Evolutionary conservation across 176 grass and related monocot species (phyloP).

Genomic region (Eleusine indica): DNA sequence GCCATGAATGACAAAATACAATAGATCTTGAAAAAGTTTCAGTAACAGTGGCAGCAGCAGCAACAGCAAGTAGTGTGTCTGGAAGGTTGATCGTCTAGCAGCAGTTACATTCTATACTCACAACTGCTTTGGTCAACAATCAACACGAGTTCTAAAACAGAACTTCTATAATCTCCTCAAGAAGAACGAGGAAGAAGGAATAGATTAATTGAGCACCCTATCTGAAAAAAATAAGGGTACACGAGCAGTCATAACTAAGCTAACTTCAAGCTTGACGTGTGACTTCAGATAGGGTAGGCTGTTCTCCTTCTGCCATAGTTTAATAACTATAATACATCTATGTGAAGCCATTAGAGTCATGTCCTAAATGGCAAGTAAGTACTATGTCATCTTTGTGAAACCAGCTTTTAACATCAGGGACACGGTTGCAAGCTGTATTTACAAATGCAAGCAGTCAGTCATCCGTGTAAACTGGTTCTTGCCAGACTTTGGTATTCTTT

Average conservation of each 20-base stretch:
- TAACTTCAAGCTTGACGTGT: constrained; percentile 14
- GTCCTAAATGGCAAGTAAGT: constrained; percentile 31
- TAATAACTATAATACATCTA: constrained; percentile 4
- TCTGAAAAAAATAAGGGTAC: constrained; percentile 25
- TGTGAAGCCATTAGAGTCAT: constrained; percentile 19
- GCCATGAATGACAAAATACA: not conserved
- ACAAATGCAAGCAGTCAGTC: constrained; percentile 29
- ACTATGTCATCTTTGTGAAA: constrained; percentile 8
- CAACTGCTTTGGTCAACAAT: not conserved
- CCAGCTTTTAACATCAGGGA: constrained; percentile 13
- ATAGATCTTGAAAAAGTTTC: not conserved
- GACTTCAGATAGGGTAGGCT: constrained; percentile 18
- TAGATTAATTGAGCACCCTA: not conserved
- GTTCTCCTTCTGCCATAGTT: not conserved
- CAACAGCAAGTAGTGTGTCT: not conserved
- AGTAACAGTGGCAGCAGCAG: not conserved
- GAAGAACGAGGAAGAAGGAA: not conserved
- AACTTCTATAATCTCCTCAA: constrained; percentile 6
- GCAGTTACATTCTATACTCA: constrained; percentile 25
- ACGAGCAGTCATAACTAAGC: constrained; percentile 23
- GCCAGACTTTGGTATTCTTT: constrained; percentile 82
- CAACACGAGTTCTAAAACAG: not conserved
- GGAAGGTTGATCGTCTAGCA: not conserved
- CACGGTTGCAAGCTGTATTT: constrained; percentile 6
- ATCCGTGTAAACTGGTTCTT: constrained; percentile 84